A percentile compares a stretch with the other conserved stretches of the same genome.
phyloP scores from a whole-genome alignment of 768 basidiomycete genomes.

The Tylopilus intermedius region DNA sequence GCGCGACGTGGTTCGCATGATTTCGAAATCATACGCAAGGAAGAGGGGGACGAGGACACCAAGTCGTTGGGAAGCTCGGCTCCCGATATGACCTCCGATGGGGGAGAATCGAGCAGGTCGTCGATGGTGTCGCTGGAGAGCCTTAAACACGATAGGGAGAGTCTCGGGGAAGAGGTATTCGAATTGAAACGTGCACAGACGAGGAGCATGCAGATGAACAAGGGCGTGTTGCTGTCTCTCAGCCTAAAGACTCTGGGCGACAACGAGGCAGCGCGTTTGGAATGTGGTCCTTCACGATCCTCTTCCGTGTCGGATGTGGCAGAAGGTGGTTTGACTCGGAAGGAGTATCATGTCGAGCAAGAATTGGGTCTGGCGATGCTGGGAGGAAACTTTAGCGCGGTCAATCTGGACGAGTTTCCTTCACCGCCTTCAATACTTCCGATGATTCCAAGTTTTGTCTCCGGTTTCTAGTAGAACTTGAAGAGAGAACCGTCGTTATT shows the following conservation, averaged over 20 bases:
- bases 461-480: conserved; percentile 16
- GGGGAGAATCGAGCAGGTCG: conserved; percentile 18
- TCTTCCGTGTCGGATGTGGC: neutral
- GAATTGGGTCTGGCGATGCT: conserved; percentile 25
- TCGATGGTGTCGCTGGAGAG: conserved; percentile 26
- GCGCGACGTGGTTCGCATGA: conserved; percentile 2
- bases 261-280: neutral
- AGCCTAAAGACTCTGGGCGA: conserved; percentile 10
- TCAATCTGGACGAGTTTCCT: conserved; percentile 46
- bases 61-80: conserved; percentile 18
- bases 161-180: conserved; percentile 32
- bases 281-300: conserved; percentile 3
- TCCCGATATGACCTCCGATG: conserved; percentile 26
- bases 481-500: no score
- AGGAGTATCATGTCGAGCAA: conserved; percentile 9
- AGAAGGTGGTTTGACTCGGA: conserved; percentile 1
- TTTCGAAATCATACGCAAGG: neutral
- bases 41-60: conserved; percentile 12
- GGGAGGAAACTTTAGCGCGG: conserved; percentile 35
- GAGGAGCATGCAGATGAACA: conserved; percentile 48
- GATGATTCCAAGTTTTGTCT: conserved; percentile 28
- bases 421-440: conserved; percentile 36
- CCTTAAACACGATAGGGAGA: conserved; percentile 11
- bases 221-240: conserved; percentile 39
- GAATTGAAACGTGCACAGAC: conserved; percentile 46